These are phyloP conservation scores for Microsporum canis DNA, from an alignment of 2,329 filamentous ascomycete genomes.

Conservation along the genomic window DNA sequence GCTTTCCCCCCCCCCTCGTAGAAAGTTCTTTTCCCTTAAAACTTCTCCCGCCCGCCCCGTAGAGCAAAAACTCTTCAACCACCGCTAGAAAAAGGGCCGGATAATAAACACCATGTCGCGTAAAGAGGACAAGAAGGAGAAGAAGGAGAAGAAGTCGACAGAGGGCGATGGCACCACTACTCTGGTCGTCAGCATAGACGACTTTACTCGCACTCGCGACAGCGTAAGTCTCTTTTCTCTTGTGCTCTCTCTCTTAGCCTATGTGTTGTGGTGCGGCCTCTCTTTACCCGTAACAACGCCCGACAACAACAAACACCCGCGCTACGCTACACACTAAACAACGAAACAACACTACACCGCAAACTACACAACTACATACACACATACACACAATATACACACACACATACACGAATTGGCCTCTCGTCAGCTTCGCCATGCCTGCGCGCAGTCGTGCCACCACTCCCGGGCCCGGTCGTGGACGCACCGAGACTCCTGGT, in stretches of 20 bases:
- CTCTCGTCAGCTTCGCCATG: background rate
- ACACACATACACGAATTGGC: background rate
- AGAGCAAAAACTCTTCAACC: background rate
- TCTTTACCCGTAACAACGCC: background rate
- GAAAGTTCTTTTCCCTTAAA: background rate
- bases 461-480: background rate
- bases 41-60: background rate
- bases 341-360: background rate
- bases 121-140: slow-evolving; percentile 26
- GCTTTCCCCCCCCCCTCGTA: no score
- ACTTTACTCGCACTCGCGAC: slow-evolving; percentile 70
- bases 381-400: background rate
- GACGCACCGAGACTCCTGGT: background rate
- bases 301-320: no score
- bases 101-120: slow-evolving; percentile 30
- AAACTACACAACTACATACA: background rate
- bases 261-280: background rate
- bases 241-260: background rate
- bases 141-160: slow-evolving; percentile 13
- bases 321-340: background rate
- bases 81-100: background rate
- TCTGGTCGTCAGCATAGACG: slow-evolving; percentile 49
- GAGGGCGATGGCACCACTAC: slow-evolving; percentile 21
- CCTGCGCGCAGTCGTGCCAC: slow-evolving; percentile 1
- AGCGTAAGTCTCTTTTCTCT: slow-evolving; percentile 49